Base-by-base conservation (phyloP, 441 rosid species). In the Gossypium lobatum region DNA sequence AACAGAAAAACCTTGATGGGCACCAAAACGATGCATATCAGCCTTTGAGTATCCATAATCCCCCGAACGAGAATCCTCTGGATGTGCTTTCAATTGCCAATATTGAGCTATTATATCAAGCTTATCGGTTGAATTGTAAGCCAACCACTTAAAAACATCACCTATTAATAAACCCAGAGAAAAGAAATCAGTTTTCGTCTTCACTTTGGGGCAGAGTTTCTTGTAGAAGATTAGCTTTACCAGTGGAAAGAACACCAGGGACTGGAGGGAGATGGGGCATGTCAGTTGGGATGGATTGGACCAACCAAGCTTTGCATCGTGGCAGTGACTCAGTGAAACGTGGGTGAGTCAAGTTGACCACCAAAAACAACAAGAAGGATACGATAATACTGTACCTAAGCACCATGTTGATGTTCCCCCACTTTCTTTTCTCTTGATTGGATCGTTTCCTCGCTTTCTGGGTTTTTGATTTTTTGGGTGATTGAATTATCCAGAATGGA, bases 271-370 rank as follows among this genome's bases (percentile, higher is more conserved):
- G 91, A 78, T 84, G 85, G 8, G 91, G 89, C 97, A 92, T 93
- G 79, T 90, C 91, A 4, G 93, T 93, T 75, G 98, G 98, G 78
- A 92, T 90, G 31, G 98, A 93, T 45, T 92, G 98, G 76, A 93
- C 97, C 11, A 92, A 85, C 97, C 97, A 92, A 55, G 96, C 96
- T 83, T 89, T 82, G 86, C 97, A 90, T 74, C 60, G 75, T 1
- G 53, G 73, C 13, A 75, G 60, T 1, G 86, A 69, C 17, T 60
- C 77, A 0, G 73, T 57, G 73, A 69, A 74, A 71, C 59, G 28
- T 45, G 85, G 76, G 50, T 70, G 21, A 46, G 52, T 73, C 71
- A 80, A 69, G 72, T 2, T 76, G 78, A 77, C 45, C 2, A 79
- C 52, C 63, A 84, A 37, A n/a, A 84, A 63, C 39, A 91, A 28